Conservation (phyloP, 129 eudicot genomes). For the Oenanthe sinensis region DNA sequence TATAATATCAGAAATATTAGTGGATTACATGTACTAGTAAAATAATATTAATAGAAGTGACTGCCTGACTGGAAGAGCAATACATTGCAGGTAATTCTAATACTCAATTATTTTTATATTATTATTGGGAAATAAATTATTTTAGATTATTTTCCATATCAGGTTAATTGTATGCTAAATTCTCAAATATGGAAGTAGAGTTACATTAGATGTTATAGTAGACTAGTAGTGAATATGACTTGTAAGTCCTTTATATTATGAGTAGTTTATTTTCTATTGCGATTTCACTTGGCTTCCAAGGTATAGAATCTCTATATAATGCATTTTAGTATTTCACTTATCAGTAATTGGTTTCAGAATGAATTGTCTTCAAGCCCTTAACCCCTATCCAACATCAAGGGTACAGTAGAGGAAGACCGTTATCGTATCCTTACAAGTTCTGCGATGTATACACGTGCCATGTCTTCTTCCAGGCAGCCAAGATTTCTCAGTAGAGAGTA, state of each 20-base stretch:
- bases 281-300: not conserved
- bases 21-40: not conserved
- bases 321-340: not conserved
- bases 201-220: not conserved
- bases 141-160: not conserved
- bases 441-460: constrained; percentile 90
- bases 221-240: not conserved
- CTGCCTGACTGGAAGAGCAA: not conserved
- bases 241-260: not conserved
- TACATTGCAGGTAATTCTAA: not conserved
- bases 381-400: not conserved
- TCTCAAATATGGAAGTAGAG: not conserved
- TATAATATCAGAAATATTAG: constrained; percentile 11
- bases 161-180: not conserved
- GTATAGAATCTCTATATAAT: not conserved
- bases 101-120: not conserved
- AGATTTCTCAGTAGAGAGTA: constrained; percentile 82
- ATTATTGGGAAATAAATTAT: not conserved
- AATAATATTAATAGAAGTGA: not conserved
- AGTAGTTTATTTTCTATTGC: not conserved
- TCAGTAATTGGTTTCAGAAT: not conserved
- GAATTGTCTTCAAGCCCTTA: not conserved
- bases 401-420: not conserved
- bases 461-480: constrained; percentile 94
- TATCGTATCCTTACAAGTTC: constrained; percentile 61